phyloP scores from a whole-genome alignment of 371 early-diverging fungal genomes.

The Mortierella sp. region DNA sequence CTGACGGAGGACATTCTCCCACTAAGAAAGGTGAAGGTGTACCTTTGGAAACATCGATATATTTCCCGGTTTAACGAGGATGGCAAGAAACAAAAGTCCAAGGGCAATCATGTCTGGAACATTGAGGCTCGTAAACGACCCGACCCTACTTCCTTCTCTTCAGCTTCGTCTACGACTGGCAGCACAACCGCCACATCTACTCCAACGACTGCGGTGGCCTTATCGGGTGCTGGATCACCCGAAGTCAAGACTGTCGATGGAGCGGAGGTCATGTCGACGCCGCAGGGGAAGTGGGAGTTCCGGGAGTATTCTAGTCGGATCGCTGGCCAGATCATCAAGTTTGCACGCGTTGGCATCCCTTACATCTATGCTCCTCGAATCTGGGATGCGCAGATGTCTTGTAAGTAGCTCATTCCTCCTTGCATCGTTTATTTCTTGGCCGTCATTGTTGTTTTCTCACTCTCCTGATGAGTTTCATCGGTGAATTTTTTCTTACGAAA shows the following conservation, averaged over 20 bases:
- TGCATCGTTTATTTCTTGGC: too few species aligned
- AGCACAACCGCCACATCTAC: not conserved
- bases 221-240: constrained; percentile 16
- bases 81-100: constrained; percentile 76
- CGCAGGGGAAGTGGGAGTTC: constrained; percentile 72
- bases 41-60: constrained; percentile 70
- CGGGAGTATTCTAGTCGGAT: constrained; percentile 73
- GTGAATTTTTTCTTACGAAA: not conserved
- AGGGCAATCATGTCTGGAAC: constrained; percentile 79
- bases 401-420: constrained; percentile 32
- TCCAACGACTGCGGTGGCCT: not conserved
- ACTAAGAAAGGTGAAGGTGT: constrained; percentile 68
- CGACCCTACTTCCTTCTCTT: constrained; percentile 13
- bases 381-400: constrained; percentile 76
- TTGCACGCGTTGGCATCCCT: constrained; percentile 65
- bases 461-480: not conserved
- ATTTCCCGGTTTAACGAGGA: constrained; percentile 78
- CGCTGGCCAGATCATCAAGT: constrained; percentile 65
- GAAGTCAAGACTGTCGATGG: constrained; percentile 2
- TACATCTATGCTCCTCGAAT: constrained; percentile 71
- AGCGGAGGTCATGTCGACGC: not conserved
- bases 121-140: constrained; percentile 70
- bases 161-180: not conserved
- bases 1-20: constrained; percentile 65
- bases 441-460: not conserved